Base-by-base conservation (phyloP, 2,329 filamentous ascomycete species). In the Ophiostoma sp. region DNA sequence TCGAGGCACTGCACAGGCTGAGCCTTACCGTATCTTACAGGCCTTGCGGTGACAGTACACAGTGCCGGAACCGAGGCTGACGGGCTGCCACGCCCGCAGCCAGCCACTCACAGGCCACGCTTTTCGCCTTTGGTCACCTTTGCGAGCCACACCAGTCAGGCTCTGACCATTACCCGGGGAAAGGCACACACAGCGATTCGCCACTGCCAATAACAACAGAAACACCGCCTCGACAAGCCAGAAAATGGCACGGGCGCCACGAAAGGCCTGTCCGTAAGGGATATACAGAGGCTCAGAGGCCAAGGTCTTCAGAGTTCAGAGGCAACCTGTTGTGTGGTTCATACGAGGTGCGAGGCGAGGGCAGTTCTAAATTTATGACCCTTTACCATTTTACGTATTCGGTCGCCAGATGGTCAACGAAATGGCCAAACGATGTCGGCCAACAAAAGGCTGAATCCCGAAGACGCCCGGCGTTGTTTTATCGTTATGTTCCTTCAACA, bases 51-150 rank as follows among this genome's bases (percentile, higher is more conserved):
- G 4, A n/a, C 59, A 39, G 59, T n/a, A 22, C 28, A 52, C 48
- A 42, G 31, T 48, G 57, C 70, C 28, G 48, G 59, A 31, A 33
- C 50, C 61, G 71, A 68, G 61, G 48, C 70, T 72, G 36, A 72
- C 61, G 33, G 61, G 33, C 42, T 22, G 57, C 25, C 64, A 31
- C 19, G 42, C 17, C 45, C 61, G 33, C 12, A 71, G 70, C 70
- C 70, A 66, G 70, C 61, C 71, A 68, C n/a, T 71, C 70, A 72
- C 22, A 57, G 70, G 57, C 57, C 45, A 39, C 31, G 28, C 39
- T 64, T 64, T 48, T n/a, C 52, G 52, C 36, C 36, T 57, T 57
- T 33, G 68, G 33, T 70, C 68, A 70, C 50, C 48, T 70, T 36
- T 55, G 8, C 8, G 8, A 22, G 3, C 7, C 25, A 8, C 8